Base-by-base conservation (phyloP, 805 yeast genomes). In the Cyberlindnera subsufficiens region DNA sequence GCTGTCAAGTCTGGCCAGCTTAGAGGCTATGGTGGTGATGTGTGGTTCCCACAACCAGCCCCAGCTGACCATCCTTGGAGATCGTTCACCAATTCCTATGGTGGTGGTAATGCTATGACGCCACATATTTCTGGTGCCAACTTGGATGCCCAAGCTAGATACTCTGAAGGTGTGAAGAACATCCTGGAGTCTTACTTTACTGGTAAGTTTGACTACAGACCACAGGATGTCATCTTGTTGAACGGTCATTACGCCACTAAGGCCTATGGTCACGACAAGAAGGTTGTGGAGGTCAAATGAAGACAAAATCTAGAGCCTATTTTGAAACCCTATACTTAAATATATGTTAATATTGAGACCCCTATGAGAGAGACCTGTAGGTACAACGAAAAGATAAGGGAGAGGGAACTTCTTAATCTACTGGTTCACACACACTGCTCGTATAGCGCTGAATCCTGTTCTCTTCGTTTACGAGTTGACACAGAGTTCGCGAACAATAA, bases 31-130 rank as follows among this genome's bases (percentile, higher is more conserved):
- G 93, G 90, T 55, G 93, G 91, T 53, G 93, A 85, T 63, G 93
- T 85, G 40, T 84, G 91, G 88, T 74, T 57, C 68, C 82, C 82
- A n/a, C 95, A 85, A 64, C 95, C 95, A 35, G 86, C 91, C 22
- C 88, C 89, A 50, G 66, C 68, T 42, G 73, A 72, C 61, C 89
- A 83, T 58, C 89, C 89, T 51, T 85, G 93, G 93, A 73, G 88
- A 71, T 42, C 69, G 10, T 75, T 83, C 79, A 59, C 67, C 38
- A 82, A 82, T 74, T 67, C 74, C 56, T 75, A 71, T 51, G 83
- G 82, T 45, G 85, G 77, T 31, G 91, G 91, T 51, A 85, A 86
- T 55, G 91, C 90, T 42, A 83, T 85, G 91, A 82, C 88, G 40
- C 89, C 90, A 17, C 93, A 84, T 59, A 76, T 80, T 53, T 78